phyloP scores from a whole-genome alignment of 352 stramenopile genomes.

The Phytophthora pseudosyringae region DNA sequence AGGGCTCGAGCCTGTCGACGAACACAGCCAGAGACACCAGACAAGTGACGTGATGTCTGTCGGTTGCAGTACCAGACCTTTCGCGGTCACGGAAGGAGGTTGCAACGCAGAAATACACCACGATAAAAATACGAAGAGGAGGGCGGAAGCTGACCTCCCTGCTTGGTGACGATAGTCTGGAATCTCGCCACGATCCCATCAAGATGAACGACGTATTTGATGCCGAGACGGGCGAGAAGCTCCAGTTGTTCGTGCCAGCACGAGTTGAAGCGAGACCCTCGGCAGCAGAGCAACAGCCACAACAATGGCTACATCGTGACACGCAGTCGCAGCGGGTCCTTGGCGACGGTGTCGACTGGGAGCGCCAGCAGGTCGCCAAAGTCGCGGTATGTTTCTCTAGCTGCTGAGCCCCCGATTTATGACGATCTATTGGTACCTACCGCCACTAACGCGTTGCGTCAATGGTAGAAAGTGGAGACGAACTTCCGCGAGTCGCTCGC shows the following conservation, averaged over 20 bases:
- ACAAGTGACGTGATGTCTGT: conserved; percentile 20
- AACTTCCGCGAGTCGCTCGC: conserved; percentile 57
- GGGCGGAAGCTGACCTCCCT: neutral
- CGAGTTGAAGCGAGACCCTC: neutral
- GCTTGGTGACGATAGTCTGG: neutral
- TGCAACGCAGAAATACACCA: conserved; percentile 17
- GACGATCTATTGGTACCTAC: neutral
- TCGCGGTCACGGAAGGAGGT: neutral
- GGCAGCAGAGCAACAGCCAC: neutral
- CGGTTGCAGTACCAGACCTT: conserved; percentile 16
- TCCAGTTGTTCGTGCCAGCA: conserved; percentile 41
- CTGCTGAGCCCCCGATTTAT: neutral
- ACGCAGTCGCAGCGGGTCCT: conserved; percentile 65
- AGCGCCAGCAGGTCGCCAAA: conserved; percentile 47
- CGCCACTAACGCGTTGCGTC: neutral
- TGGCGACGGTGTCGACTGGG: conserved; percentile 59
- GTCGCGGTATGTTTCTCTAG: conserved; percentile 46
- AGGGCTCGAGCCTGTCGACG: conserved; percentile 1
- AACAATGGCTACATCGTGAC: conserved; percentile 35
- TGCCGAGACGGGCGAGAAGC: conserved; percentile 65
- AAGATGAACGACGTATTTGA: conserved; percentile 54
- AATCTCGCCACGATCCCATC: neutral
- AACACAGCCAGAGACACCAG: conserved; percentile 7
- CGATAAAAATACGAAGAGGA: conserved; percentile 33
- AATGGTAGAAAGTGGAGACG: conserved; percentile 53